Evolutionary conservation across 2,329 filamentous ascomycete species (phyloP), one percentile per base, ranked within the genome.

Genomic region (Scedosporium minutisporum): DNA sequence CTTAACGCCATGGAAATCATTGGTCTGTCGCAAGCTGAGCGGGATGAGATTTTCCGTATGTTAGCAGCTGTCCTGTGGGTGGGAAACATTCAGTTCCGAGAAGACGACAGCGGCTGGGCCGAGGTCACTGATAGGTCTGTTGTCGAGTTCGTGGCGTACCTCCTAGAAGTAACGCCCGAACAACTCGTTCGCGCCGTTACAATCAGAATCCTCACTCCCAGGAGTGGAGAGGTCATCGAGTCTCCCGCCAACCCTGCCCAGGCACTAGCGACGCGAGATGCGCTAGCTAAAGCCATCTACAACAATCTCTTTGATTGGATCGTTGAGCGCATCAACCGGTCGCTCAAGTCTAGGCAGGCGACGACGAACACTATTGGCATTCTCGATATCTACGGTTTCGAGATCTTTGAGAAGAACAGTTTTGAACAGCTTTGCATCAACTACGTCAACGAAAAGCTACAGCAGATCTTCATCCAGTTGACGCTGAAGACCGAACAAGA

Each of bases 401-500:
- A 99, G 73, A 99, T 99, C 68, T 99, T 99, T 68, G 95, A 99
- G 73, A 95, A 93, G 78, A 99, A 99, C 79, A 97, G 91, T 67
- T 99, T 99, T 70, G 95, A 99, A 74, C 95, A 99, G 76, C 85
- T 99, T 6, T 99, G 95, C 77, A 99, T 99, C 82, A 99, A 99
- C 79, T 99, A 97, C 71, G 96, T 97, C 71, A 99, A 99, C 75
- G 95, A 99, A 77, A 99, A 99, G 76, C 80, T 99, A 63, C 95
- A 99, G 76, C 95, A 99, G 72, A 97, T 99, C 70, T 99, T 99
- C 73, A 99, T 99, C 68, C 95, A 99, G 75, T 80, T 99, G 69
- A 99, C 95, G 0, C 77, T 99, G 65, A 96, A 96, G 79, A 89
- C 95, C 0, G 95, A 99, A 74, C 95, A 99, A 77, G 95, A 99